Evolutionary conservation across 345 rosid species (phyloP).

Genomic region (Aurinia saxatilis): DNA sequence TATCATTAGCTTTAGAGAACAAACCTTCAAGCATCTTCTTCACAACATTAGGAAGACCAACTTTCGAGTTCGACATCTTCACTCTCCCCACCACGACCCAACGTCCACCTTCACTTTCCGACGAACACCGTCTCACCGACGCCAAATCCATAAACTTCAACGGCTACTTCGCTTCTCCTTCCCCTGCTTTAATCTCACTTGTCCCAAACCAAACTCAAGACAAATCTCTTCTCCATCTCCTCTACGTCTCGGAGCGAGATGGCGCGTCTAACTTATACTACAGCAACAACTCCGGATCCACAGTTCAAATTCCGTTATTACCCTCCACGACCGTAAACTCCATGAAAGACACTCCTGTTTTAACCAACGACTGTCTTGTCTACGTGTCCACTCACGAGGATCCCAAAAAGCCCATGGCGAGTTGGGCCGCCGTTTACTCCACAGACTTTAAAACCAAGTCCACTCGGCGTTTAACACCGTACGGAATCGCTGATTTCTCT

Average conservation of each 20-base stretch:
- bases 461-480: constrained; percentile 61
- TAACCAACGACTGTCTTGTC: constrained; percentile 41
- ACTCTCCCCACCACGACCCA: constrained; percentile 38
- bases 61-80: constrained; percentile 67
- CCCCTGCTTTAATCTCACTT: constrained; percentile 35
- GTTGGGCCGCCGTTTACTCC: constrained; percentile 82
- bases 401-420: constrained; percentile 47
- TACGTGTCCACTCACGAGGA: constrained; percentile 81
- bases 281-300: constrained; percentile 15
- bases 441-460: constrained; percentile 47
- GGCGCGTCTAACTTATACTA: constrained; percentile 49
- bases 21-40: constrained; percentile 45
- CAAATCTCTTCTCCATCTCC: constrained; percentile 32
- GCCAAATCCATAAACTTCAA: constrained; percentile 60
- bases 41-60: constrained; percentile 49
- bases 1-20: constrained; percentile 16
- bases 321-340: constrained; percentile 34
- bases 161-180: constrained; percentile 63
- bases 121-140: constrained; percentile 58
- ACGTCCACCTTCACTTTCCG: constrained; percentile 28
- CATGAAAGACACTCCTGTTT: constrained; percentile 61
- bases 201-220: constrained; percentile 11
- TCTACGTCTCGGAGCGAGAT: constrained; percentile 72
- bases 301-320: constrained; percentile 41
- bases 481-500: constrained; percentile 63